Evolutionary conservation across 2,329 filamentous ascomycete species (phyloP), one percentile per base, ranked within the genome.

Genomic region (Sclerotinia nivalis): DNA sequence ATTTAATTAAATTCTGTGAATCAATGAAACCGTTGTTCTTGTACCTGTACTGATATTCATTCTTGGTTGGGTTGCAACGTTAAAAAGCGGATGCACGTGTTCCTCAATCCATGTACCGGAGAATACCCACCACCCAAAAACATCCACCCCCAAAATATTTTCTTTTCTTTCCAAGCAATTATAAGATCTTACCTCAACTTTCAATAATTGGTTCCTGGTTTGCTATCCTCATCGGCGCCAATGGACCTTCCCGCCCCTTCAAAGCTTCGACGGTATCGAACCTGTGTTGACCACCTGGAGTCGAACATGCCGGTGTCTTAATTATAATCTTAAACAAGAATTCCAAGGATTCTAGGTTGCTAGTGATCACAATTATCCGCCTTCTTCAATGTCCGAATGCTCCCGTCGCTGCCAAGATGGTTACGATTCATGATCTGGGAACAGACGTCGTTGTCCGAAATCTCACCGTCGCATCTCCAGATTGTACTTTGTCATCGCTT

Each of bases 321-420:
- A 15, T n/a, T 7, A n/a, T 18, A 28, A 47, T 37, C 60, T n/a
- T 50, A 49, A 64, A 13, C 47, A 52, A 28, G 47, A 40, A 64
- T 13, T 22, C 15, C 31, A 64, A 40, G 31, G 18, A 15, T 9
- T 43, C 4, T 4, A 43, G 40, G 13, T 43, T 40, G 34, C 47
- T 47, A 64, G 13, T 40, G 22, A 52, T 40, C 61, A 64, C 31
- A 40, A 6, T 40, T 47, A 64, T 64, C 28, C 45, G 55, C 18
- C 55, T 37, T 58, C 5, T 40, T 15, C 5, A 64, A 25, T 50
- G 45, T 31, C 28, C 60, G 12, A 31, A 49, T 34, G 20, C 45
- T 64, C 61, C 47, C 61, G 22, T 40, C 37, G 15, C 61, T 52
- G 61, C 61, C 61, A 64, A 52, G 61, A 40, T 25, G 28, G 45